Conservation (phyloP, 192 early-diverging fungal genomes). For the Tieghemiomyces parasiticus region DNA sequence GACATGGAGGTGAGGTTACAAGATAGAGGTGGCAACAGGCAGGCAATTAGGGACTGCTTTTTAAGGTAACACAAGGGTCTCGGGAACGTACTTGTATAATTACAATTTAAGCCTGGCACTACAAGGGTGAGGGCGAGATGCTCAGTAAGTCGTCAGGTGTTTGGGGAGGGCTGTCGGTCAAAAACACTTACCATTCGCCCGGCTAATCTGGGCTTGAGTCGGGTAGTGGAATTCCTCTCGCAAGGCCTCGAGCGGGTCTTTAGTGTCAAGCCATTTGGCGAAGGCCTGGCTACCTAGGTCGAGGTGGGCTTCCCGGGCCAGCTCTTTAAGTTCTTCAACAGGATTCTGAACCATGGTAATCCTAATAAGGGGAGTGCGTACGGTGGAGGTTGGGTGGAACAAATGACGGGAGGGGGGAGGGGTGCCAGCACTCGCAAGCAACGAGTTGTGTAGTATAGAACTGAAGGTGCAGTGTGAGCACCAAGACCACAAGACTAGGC, state of each 20-base stretch:
- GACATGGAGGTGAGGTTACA: not conserved
- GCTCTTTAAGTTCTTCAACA: not conserved
- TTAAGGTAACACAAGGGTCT: not conserved
- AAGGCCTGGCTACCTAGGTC: slow-evolving; percentile 24
- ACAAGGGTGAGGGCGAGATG: not conserved
- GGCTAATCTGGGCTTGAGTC: slow-evolving; percentile 28
- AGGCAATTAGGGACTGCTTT: not conserved
- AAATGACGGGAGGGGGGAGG: not conserved
- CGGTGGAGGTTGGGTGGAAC: not conserved
- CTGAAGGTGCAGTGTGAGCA: too few species aligned
- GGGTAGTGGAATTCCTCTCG: slow-evolving; percentile 63
- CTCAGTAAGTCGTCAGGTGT: not conserved
- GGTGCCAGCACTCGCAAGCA: too few species aligned
- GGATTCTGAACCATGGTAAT: not conserved
- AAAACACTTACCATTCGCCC: not conserved
- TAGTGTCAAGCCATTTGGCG: slow-evolving; percentile 40
- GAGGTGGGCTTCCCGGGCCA: slow-evolving; percentile 9
- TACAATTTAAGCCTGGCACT: not conserved
- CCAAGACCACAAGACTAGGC: too few species aligned
- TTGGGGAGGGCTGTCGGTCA: not conserved
- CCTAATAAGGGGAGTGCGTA: not conserved
- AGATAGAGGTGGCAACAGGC: not conserved
- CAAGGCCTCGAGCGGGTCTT: slow-evolving; percentile 37
- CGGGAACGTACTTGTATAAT: not conserved
- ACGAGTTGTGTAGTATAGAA: too few species aligned